A percentile compares a stretch with the other conserved stretches of the same genome.
Conservation (phyloP, 2,329 filamentous ascomycete genomes). For the Pseudophaeomoniella oleicola region DNA sequence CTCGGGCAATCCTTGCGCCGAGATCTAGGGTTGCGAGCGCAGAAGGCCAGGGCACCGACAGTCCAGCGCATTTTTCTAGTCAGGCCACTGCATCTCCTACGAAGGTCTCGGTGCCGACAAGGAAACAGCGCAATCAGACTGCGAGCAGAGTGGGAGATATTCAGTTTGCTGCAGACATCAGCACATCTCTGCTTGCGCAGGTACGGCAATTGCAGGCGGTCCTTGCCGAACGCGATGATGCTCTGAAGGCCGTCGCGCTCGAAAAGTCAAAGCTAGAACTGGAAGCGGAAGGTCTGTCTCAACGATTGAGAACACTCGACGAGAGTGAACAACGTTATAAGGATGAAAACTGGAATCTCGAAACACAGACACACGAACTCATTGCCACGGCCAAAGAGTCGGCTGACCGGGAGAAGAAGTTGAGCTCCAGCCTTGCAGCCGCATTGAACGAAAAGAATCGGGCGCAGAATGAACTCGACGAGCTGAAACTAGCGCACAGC, state of each 20-base stretch:
- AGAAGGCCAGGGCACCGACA: constrained; percentile 55
- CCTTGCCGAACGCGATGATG: constrained; percentile 75
- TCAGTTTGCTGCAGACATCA: constrained; percentile 96
- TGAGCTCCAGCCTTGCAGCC: constrained; percentile 56
- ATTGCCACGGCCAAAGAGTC: constrained; percentile 60
- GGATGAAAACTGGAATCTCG: constrained; percentile 96
- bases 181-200: constrained; percentile 84
- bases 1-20: constrained; percentile 73
- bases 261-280: constrained; percentile 71
- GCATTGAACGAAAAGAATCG: constrained; percentile 61
- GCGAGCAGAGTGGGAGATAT: constrained; percentile 85
- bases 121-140: constrained; percentile 81
- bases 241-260: constrained; percentile 57
- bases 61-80: constrained; percentile 66
- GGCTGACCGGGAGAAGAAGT: constrained; percentile 67
- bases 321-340: constrained; percentile 95
- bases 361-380: constrained; percentile 80
- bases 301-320: constrained; percentile 68
- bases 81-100: constrained; percentile 75
- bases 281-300: constrained; percentile 63
- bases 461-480: constrained; percentile 77
- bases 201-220: constrained; percentile 79
- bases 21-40: constrained; percentile 61
- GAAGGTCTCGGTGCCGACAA: constrained; percentile 73
- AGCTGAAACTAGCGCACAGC: constrained; percentile 65